These are phyloP conservation scores for Oryza australiensis DNA, from an alignment of 176 grass and related monocot genomes.

Conservation along the genomic window DNA sequence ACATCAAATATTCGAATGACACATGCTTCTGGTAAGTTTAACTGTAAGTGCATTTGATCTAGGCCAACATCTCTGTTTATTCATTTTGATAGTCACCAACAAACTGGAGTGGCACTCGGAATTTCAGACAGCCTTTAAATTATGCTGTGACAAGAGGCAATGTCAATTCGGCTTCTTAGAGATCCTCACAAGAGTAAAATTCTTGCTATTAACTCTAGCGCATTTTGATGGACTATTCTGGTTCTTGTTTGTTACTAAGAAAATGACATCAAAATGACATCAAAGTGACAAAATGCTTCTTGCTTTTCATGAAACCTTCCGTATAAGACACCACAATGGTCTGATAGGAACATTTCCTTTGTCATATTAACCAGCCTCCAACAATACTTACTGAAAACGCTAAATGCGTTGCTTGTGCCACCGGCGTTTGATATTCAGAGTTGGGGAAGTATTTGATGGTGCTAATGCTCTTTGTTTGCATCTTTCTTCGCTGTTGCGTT, in stretches of 20 bases:
- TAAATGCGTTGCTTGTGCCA: conserved; percentile 26
- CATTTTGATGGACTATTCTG: not conserved
- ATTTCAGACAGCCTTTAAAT: conserved; percentile 2
- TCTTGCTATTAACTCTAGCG: not conserved
- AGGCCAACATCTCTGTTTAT: not conserved
- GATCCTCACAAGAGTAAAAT: conserved; percentile 3
- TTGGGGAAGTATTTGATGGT: not conserved
- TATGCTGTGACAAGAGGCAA: not conserved
- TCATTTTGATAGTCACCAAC: conserved; percentile 15
- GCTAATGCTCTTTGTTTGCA: not conserved
- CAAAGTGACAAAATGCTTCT: not conserved
- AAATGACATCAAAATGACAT: conserved; percentile 15
- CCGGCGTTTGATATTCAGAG: conserved; percentile 3
- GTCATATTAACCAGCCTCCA: conserved; percentile 31
- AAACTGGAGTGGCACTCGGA: conserved; percentile 9
- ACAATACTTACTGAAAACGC: not conserved
- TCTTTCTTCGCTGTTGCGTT: conserved; percentile 8
- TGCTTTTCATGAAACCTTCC: conserved; percentile 29
- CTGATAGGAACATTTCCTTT: conserved; percentile 4
- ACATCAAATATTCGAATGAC: not conserved
- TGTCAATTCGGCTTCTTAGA: not conserved
- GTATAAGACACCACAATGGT: conserved; percentile 22
- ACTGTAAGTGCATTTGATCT: not conserved
- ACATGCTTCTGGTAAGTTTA: not conserved
- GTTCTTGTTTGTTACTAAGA: conserved; percentile 12